A percentile compares a stretch with the other conserved stretches of the same genome.
phyloP scores from a whole-genome alignment of 164 flowering plant species.

The Magnolia officinalis region DNA sequence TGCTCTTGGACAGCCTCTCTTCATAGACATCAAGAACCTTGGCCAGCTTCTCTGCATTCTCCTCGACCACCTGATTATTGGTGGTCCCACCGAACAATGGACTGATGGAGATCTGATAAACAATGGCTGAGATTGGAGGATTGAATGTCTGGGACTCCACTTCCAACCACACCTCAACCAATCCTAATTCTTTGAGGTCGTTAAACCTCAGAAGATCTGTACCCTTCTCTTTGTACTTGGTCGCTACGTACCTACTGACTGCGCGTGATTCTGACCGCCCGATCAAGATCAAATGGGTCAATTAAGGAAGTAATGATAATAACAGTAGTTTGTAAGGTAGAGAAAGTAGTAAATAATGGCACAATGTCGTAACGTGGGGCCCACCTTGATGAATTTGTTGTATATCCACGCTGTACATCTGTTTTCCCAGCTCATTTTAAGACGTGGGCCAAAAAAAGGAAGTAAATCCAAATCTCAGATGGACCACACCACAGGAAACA shows the following conservation, averaged over 20 bases:
- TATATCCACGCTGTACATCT: no score
- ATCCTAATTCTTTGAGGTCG: slow-evolving; percentile 17
- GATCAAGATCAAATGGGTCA: not conserved
- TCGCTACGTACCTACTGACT: slow-evolving; percentile 39
- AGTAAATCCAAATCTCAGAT: no score
- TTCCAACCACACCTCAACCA: slow-evolving; percentile 44
- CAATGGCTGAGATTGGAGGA: slow-evolving; percentile 34
- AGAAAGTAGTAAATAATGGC: no score
- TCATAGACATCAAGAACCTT: slow-evolving; percentile 63
- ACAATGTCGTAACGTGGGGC: no score
- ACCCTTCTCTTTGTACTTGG: slow-evolving; percentile 46
- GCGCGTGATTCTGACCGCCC: slow-evolving; percentile 37
- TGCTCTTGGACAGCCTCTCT: slow-evolving; percentile 30
- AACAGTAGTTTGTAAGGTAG: no score
- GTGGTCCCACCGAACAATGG: slow-evolving; percentile 35
- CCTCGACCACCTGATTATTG: slow-evolving; percentile 32
- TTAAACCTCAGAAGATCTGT: slow-evolving; percentile 30
- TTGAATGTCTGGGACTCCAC: slow-evolving; percentile 60
- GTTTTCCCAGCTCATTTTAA: no score
- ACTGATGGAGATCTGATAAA: slow-evolving; percentile 30
- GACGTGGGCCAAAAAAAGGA: no score
- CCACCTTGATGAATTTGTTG: no score
- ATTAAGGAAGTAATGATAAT: no score
- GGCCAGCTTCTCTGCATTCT: slow-evolving; percentile 38
- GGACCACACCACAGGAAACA: no score